A percentile compares a stretch with the other conserved stretches of the same genome.
These are phyloP conservation scores for Colletotrichum neosansevieriae DNA, from an alignment of 2,329 filamentous ascomycete genomes.

Conservation along the genomic window DNA sequence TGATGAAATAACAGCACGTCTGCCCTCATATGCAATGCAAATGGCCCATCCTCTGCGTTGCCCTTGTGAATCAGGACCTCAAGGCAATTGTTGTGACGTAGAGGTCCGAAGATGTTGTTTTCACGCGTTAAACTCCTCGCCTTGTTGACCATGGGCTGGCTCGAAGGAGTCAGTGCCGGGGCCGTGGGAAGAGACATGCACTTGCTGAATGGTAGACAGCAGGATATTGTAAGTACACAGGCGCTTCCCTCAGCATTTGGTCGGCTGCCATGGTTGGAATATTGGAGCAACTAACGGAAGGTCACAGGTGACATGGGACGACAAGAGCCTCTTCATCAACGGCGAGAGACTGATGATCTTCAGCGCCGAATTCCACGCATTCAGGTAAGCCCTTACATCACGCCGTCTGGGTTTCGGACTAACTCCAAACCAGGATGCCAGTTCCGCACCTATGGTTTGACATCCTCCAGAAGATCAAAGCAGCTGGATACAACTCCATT, in stretches of 20 bases:
- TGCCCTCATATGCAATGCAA: background rate
- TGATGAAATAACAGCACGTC: slow-evolving; percentile 18
- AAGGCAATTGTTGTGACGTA: background rate
- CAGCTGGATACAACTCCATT: slow-evolving; percentile 77
- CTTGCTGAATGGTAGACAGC: slow-evolving; percentile 36
- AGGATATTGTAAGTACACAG: slow-evolving; percentile 32
- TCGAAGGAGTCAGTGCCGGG: slow-evolving; percentile 20
- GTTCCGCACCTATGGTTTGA: slow-evolving; percentile 66
- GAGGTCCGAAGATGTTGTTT: slow-evolving; percentile 29
- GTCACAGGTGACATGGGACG: slow-evolving; percentile 71
- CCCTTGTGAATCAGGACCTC: background rate
- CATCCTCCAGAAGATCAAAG: slow-evolving; percentile 80
- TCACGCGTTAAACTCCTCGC: slow-evolving; percentile 28
- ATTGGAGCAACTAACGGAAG: accelerated
- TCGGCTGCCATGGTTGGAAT: no score
- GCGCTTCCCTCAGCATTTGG: no score
- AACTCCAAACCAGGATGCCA: slow-evolving; percentile 43
- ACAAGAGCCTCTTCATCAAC: slow-evolving; percentile 73
- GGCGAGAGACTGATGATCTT: slow-evolving; percentile 77
- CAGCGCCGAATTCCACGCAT: slow-evolving; percentile 77
- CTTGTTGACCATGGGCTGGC: slow-evolving; percentile 18
- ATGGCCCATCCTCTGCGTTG: background rate
- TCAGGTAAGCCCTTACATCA: slow-evolving; percentile 39
- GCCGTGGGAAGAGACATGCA: slow-evolving; percentile 12
- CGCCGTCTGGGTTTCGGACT: background rate